Evolutionary conservation across 2,329 filamentous ascomycete genomes (phyloP).

Genomic region (Penicillium corylophilum): DNA sequence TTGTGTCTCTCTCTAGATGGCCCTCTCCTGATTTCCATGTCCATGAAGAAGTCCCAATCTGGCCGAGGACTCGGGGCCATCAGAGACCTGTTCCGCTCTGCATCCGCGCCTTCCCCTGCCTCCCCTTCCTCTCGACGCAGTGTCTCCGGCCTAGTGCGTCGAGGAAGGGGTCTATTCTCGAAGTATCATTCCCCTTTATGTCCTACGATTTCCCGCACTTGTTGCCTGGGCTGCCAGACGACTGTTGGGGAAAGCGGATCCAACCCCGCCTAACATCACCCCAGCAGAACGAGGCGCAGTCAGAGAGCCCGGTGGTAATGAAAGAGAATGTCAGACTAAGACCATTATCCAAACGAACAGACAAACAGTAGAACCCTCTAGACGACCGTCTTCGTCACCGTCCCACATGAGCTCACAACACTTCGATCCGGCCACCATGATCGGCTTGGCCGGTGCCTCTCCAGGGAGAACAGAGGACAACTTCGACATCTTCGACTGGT

Average conservation of each 20-base stretch:
- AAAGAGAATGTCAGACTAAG: constrained; percentile 8
- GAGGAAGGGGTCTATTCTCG: constrained; percentile 35
- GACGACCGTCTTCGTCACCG: constrained; percentile 12
- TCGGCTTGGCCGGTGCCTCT: constrained; percentile 37
- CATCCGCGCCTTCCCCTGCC: constrained; percentile 24
- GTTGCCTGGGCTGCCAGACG: not conserved
- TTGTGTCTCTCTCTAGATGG: constrained; percentile 28
- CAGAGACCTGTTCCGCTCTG: constrained; percentile 34
- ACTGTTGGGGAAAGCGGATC: not conserved
- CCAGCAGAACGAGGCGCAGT: not conserved
- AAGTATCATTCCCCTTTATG: constrained; percentile 28
- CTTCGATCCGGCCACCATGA: constrained; percentile 40
- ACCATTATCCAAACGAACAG: constrained; percentile 15
- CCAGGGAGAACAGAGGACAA: constrained; percentile 44
- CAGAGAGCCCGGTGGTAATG: not conserved
- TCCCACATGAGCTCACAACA: constrained; percentile 32
- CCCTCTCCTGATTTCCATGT: constrained; percentile 33
- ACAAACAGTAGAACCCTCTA: constrained; percentile 17
- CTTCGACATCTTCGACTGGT: constrained; percentile 80
- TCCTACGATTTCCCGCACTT: not conserved
- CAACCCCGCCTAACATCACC: not conserved
- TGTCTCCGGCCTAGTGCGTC: constrained; percentile 35
- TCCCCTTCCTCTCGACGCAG: constrained; percentile 30
- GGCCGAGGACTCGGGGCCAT: constrained; percentile 34
- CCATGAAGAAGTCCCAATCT: constrained; percentile 33